Base-by-base conservation (phyloP, 139 green algal species). In the Parachlorella kessleri region DNA sequence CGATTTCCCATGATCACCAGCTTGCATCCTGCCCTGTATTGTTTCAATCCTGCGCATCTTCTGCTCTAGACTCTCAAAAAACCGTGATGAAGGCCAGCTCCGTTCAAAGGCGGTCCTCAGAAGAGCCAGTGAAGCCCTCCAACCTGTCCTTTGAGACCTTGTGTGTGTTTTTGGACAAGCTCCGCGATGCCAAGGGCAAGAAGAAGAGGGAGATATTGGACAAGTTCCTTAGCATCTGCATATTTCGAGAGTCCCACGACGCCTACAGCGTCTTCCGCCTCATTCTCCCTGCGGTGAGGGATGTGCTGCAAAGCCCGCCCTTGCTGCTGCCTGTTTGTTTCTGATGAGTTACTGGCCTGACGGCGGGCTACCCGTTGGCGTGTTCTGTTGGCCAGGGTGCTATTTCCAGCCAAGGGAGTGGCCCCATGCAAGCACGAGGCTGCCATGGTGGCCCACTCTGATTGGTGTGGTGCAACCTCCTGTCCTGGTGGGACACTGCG, bases 241-340 rank as follows among this genome's bases (percentile, higher is more conserved):
- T 59, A 59, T 14, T 28, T 14, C 14, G 48, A 18, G 48, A 59
- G 35, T 81, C 54, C 36, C 35, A 76, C 14, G 84, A 94, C 30
- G 76, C 86, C 28, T 93, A 85, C 36, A 35, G 81, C 26, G 79
- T 94, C 26, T 94, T 89, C 78, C 77, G 90, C 9, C 81, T 94
- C 21, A 64, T 94, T 59, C 81, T 94, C 42, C 90, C 90, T 5
- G 21, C 30, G 38, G 88, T 92, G 67, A 32, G 54, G n/a, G n/a
- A n/a, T n/a, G n/a, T n/a, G n/a, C n/a, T n/a, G n/a, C n/a, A n/a
- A n/a, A n/a, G n/a, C n/a, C n/a, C n/a, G n/a, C n/a, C n/a, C n/a
- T n/a, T n/a, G n/a, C n/a, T n/a, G n/a, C n/a, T n/a, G n/a, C n/a
- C n/a, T n/a, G n/a, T n/a, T n/a, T n/a, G n/a, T n/a, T n/a, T n/a